A percentile compares a stretch with the other conserved stretches of the same genome.
phyloP scores from a whole-genome alignment of 768 basidiomycete species.

The Podaxis mareebaensis region DNA sequence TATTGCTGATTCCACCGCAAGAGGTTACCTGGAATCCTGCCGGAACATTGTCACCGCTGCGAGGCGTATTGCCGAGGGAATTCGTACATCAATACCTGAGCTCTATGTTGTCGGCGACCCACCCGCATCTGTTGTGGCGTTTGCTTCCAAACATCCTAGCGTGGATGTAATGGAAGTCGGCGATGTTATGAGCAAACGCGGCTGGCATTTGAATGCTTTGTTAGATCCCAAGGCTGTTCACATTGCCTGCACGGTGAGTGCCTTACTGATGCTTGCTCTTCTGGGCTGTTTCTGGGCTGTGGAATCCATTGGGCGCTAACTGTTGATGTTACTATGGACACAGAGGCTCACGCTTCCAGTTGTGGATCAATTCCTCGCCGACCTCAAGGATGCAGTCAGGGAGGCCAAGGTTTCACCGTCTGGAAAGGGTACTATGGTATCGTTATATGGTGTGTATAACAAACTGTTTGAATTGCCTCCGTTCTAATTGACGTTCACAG shows the following conservation, averaged over 20 bases:
- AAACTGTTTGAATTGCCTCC: background rate
- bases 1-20: conserved; percentile 26
- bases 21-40: conserved; percentile 89
- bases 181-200: conserved; percentile 79
- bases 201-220: conserved; percentile 93
- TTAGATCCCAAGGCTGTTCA: conserved; percentile 81
- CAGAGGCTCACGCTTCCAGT: conserved; percentile 79
- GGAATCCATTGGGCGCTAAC: background rate
- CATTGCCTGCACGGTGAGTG: conserved; percentile 87
- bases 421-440: conserved; percentile 87
- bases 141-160: conserved; percentile 61
- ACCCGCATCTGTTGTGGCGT: conserved; percentile 88
- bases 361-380: conserved; percentile 79
- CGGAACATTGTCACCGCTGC: conserved; percentile 76
- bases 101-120: conserved; percentile 90
- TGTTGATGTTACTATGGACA: background rate
- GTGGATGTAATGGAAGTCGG: conserved; percentile 88
- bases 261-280: background rate
- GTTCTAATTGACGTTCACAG: conserved; percentile 35
- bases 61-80: conserved; percentile 65
- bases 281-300: too few relatives aligned
- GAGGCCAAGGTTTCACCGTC: conserved; percentile 66
- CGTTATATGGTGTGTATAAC: conserved; percentile 73
- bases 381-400: conserved; percentile 75
- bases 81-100: conserved; percentile 72